Conservation (phyloP, 2,329 filamentous ascomycete species). For the Pezicula carpinea region DNA sequence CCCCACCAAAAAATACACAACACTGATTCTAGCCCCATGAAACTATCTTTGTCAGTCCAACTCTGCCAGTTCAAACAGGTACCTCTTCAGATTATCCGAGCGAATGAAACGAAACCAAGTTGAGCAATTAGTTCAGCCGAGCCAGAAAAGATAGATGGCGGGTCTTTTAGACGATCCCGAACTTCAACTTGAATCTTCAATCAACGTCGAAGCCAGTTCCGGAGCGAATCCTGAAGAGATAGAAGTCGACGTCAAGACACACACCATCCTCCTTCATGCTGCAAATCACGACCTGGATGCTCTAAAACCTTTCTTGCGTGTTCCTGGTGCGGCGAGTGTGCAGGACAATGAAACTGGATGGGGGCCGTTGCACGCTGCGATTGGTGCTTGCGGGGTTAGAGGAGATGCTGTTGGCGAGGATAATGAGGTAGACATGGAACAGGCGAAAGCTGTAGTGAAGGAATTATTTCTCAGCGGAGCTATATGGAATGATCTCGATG, state of each 20-base stretch:
- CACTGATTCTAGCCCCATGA: not conserved
- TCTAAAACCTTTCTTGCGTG: constrained; percentile 27
- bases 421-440: constrained; percentile 40
- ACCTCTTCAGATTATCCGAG: too few relatives aligned
- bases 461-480: constrained; percentile 82
- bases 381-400: constrained; percentile 61
- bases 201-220: not conserved
- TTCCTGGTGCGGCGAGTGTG: constrained; percentile 57
- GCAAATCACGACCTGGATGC: constrained; percentile 49
- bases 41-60: too few relatives aligned
- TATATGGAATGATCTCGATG: constrained; percentile 95
- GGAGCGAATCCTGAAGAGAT: constrained; percentile 18
- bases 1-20: not conserved
- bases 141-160: too few relatives aligned
- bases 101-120: too few relatives aligned
- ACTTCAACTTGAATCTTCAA: not conserved
- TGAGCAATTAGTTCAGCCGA: too few relatives aligned
- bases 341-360: constrained; percentile 83
- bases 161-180: not conserved
- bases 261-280: constrained; percentile 62
- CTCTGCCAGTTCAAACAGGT: too few relatives aligned
- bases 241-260: constrained; percentile 30
- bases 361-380: constrained; percentile 84
- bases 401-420: constrained; percentile 32
- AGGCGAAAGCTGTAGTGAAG: constrained; percentile 63